A percentile compares a stretch with the other conserved stretches of the same genome.
These are phyloP conservation scores for Lentinula aciculospora DNA, from an alignment of 768 basidiomycete species.

Conservation along the genomic window DNA sequence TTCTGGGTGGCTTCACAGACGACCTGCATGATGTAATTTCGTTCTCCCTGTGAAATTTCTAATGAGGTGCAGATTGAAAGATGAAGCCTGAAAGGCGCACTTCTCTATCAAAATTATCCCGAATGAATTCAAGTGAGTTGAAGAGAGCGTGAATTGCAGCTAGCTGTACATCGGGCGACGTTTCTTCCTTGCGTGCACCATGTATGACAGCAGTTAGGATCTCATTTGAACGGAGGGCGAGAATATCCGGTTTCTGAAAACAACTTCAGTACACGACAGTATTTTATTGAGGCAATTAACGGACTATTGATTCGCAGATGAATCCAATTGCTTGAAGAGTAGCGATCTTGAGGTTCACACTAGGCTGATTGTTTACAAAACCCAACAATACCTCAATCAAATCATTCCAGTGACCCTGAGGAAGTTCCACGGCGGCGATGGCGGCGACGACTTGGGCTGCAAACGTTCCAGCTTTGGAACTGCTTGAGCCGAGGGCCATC, in stretches of 20 bases:
- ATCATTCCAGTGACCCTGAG: slow-evolving; percentile 82
- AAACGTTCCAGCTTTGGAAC: slow-evolving; percentile 72
- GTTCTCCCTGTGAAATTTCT: slow-evolving; percentile 67
- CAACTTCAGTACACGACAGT: slow-evolving; percentile 11
- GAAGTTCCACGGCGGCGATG: slow-evolving; percentile 90
- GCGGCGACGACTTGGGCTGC: slow-evolving; percentile 94
- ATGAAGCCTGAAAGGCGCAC: slow-evolving; percentile 37
- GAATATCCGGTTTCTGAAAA: slow-evolving; percentile 85
- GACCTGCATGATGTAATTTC: slow-evolving; percentile 99
- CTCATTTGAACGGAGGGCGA: slow-evolving; percentile 88
- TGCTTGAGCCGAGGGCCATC: slow-evolving; percentile 69
- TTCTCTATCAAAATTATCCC: slow-evolving; percentile 97
- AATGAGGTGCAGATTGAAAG: not conserved
- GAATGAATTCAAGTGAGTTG: slow-evolving; percentile 96
- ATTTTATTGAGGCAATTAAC: slow-evolving; percentile 21
- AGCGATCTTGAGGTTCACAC: slow-evolving; percentile 73
- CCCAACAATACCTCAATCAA: slow-evolving; percentile 84
- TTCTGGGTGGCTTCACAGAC: slow-evolving; percentile 98
- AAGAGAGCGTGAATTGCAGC: slow-evolving; percentile 90
- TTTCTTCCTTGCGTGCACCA: slow-evolving; percentile 94
- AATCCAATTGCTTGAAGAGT: slow-evolving; percentile 95
- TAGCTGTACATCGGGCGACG: slow-evolving; percentile 83
- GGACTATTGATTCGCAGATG: slow-evolving; percentile 93
- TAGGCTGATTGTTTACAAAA: slow-evolving; percentile 67
- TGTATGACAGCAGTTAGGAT: slow-evolving; percentile 98